Evolutionary conservation across 2,329 filamentous ascomycete species (phyloP), one percentile per base, ranked within the genome.

Genomic region (Botrytis aclada): DNA sequence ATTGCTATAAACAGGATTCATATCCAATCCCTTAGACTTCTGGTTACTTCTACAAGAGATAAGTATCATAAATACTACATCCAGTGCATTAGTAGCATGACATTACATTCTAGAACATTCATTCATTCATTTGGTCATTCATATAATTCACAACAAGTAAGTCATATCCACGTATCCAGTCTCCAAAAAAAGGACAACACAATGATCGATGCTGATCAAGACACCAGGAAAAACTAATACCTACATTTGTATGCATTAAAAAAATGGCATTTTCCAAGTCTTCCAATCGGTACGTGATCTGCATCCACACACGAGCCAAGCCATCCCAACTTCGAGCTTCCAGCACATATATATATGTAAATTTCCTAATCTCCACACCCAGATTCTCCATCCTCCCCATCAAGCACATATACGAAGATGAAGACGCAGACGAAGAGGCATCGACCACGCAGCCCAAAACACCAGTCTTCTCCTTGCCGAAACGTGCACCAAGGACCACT

Each of bases 81-180:
- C n/a, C 12, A 18, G n/a, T 32, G 22, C 18, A 25, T 22, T 8
- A 56, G 45, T 22, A 51, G 47, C 7, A 25, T 56, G 25, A 16
- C n/a, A 6, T 32, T 32, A 16, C 9, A 22, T 20, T 32, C 16
- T 8, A 6, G 10, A 10, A 56, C 18, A 41, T 56, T 67, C 18
- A 3, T 67, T 67, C 18, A 41, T 56, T 67, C 18, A 3, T 67
- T 67, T 56, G 2, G 32, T 32, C 22, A 41, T 67, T 41, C 34
- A 56, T 41, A 41, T 47, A 7, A 47, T 1, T 58, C 22, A 32
- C 10, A 16, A n/a, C 25, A 64, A 43, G 61, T 64, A 45, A 32
- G 37, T 45, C 0, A 16, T 1, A 1, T 2, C 18, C 5, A 0
- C 4, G 18, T 5, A 8, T 64, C 39, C n/a, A 8, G 20, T 20